These are phyloP conservation scores for Talaromyces stipitatus DNA, from an alignment of 495 filamentous ascomycete species.

Conservation along the genomic window DNA sequence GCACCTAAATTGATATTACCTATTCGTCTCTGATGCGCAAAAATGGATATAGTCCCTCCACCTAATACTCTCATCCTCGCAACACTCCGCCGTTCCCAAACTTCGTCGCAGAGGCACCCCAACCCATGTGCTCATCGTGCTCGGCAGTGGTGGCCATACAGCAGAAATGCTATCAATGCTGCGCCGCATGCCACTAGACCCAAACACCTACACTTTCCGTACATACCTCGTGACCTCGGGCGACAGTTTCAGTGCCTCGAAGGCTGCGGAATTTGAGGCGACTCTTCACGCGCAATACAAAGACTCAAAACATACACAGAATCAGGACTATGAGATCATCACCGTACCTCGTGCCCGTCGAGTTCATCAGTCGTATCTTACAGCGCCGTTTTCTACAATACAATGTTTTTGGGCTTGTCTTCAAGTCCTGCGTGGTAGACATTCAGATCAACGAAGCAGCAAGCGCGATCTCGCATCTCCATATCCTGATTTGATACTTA, in stretches of 20 bases:
- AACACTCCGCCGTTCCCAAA: constrained; percentile 24
- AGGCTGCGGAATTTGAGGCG: constrained; percentile 58
- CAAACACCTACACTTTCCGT: constrained; percentile 52
- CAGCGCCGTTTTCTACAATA: constrained; percentile 54
- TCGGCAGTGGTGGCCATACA: constrained; percentile 91
- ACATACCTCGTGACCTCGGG: constrained; percentile 76
- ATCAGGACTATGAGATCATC: constrained; percentile 42
- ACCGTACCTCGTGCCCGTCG: constrained; percentile 62
- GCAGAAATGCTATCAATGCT: constrained; percentile 87
- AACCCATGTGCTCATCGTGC: constrained; percentile 69
- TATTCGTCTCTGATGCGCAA: background rate
- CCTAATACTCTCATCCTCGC: constrained; percentile 18
- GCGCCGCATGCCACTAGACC: constrained; percentile 34
- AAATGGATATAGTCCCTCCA: background rate
- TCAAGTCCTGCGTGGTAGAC: constrained; percentile 32
- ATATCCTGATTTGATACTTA: constrained; percentile 68
- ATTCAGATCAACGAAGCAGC: constrained; percentile 20
- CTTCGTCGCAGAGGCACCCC: constrained; percentile 24
- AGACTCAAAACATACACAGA: constrained; percentile 17
- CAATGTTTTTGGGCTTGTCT: constrained; percentile 46
- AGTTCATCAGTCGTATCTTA: constrained; percentile 70
- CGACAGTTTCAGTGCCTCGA: constrained; percentile 64
- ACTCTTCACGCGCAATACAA: constrained; percentile 9
- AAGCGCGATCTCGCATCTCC: constrained; percentile 14
- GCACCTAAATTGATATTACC: background rate